phyloP scores from a whole-genome alignment of 306 rosid genomes.

The Cicer judaicum region DNA sequence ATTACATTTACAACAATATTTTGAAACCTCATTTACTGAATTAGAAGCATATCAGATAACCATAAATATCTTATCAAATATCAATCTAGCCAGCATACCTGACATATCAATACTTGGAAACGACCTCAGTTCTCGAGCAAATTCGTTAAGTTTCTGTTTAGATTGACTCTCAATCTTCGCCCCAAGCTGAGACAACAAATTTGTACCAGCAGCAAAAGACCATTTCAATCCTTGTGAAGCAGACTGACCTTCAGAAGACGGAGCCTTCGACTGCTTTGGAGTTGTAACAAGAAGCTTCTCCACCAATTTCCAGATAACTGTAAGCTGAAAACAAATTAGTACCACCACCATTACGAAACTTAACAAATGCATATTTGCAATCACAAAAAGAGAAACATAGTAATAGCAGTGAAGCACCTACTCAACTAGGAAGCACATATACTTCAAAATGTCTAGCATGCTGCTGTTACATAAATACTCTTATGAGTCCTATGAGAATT shows the following conservation, averaged over 20 bases:
- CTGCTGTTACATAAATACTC: conserved; percentile 18
- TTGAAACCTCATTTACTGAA: conserved; percentile 13
- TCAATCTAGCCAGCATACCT: conserved; percentile 64
- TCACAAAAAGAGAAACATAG: conserved; percentile 20
- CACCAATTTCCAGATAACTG: conserved; percentile 97
- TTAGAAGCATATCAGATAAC: conserved; percentile 38
- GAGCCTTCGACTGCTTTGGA: conserved; percentile 60
- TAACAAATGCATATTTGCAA: conserved; percentile 26
- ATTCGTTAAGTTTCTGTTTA: conserved; percentile 86
- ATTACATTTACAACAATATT: neutral
- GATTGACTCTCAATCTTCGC: conserved; percentile 86
- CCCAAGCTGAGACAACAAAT: conserved; percentile 72
- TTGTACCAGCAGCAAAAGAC: conserved; percentile 82
- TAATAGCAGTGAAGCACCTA: conserved; percentile 19
- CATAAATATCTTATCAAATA: conserved; percentile 7
- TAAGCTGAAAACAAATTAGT: conserved; percentile 81
- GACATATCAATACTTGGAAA: conserved; percentile 88
- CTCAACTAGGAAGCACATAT: conserved; percentile 20
- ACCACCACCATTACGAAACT: conserved; percentile 52
- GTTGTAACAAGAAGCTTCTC: conserved; percentile 73
- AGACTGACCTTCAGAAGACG: conserved; percentile 56
- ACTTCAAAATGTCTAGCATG: conserved; percentile 14
- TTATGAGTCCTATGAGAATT: neutral
- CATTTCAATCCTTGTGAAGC: conserved; percentile 71
- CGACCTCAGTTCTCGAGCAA: conserved; percentile 83